A percentile compares a stretch with the other conserved stretches of the same genome.
phyloP scores from a whole-genome alignment of 2,329 filamentous ascomycete species.

The Phialemoniopsis sp. region DNA sequence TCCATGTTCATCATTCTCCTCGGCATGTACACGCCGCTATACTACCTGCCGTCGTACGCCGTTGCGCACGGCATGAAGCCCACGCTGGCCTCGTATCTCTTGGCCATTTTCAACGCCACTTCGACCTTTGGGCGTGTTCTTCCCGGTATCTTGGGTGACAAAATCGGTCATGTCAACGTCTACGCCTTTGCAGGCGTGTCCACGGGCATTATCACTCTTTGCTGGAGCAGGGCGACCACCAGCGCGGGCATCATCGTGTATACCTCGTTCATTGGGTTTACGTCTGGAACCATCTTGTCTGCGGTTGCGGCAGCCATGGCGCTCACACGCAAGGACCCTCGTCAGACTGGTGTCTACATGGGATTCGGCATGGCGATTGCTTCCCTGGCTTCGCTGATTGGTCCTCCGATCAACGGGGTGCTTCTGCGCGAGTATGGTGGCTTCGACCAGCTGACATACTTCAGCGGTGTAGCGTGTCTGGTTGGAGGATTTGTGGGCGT shows the following conservation, averaged over 20 bases:
- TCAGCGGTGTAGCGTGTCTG: constrained; percentile 28
- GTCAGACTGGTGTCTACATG: constrained; percentile 46
- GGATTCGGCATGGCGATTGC: constrained; percentile 35
- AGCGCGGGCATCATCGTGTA: constrained; percentile 13
- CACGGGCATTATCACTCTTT: constrained; percentile 17
- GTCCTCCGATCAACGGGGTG: constrained; percentile 40
- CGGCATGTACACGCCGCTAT: constrained; percentile 44
- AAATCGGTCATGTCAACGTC: constrained; percentile 42
- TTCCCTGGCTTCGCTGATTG: constrained; percentile 33
- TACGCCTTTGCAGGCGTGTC: constrained; percentile 6
- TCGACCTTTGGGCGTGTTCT: constrained; percentile 48
- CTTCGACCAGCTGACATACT: constrained; percentile 30
- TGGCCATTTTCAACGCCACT: constrained; percentile 57
- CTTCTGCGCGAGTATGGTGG: constrained; percentile 31
- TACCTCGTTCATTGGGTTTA: constrained; percentile 12
- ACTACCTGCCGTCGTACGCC: constrained; percentile 53
- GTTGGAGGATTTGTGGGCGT: constrained; percentile 14
- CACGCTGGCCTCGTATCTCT: constrained; percentile 55
- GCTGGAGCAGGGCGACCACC: constrained; percentile 15
- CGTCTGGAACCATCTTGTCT: constrained; percentile 24
- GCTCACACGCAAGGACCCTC: constrained; percentile 33
- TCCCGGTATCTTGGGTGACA: constrained; percentile 47
- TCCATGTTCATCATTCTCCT: constrained; percentile 21
- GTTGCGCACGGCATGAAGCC: constrained; percentile 33
- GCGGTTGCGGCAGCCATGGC: constrained; percentile 30